Base-by-base conservation (phyloP, 768 basidiomycete genomes). In the Termitomyces sp. region DNA sequence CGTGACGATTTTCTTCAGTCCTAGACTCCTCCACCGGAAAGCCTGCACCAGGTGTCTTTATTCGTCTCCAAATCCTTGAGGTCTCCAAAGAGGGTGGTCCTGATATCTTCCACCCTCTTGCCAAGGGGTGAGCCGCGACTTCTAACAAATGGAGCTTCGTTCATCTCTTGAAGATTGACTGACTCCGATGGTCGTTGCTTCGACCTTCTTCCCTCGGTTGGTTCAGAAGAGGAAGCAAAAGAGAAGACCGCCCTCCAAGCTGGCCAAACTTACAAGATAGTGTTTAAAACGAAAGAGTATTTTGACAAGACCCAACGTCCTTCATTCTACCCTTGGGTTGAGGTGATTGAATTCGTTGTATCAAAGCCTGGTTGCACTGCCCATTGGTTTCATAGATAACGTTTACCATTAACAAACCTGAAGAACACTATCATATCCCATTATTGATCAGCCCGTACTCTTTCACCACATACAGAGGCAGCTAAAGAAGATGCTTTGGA, bases 401-500 rank as follows among this genome's bases (percentile, higher is more conserved):
- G 1, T 97, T 97, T 73, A 77, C 79, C 29, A 83, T 95, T 54
- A 77, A 80, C 49, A 82, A 87, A 62, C 87, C 92, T 7, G 72
- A 82, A 56, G 90, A 96, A 67, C 94, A 96, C 68, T 89, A 95
- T 70, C 95, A 97, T 66, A 87, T 97, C 56, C 95, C 95, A 0
- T 78, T 97, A n/a, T 74, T 97, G 14, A 88, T 96, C 69, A 96
- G 92, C 71, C 94, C 94, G 5, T 94, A 88, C 73, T 91, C 90
- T 4, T 97, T 86, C 72, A 95, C 94, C 14, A 96, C 95, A 6
- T 97, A 96, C 71, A 80, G 93, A 64, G 95, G 95, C n/a, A 96
- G 92, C 73, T 93, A 67, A 73, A n/a, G 12, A 32, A 14, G 42
- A 61, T 57, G 61, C 40, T 36, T 17, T 31, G 45, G 15, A 48